Evolutionary conservation across 768 basidiomycete species (phyloP).

Genomic region (Bullera alba): DNA sequence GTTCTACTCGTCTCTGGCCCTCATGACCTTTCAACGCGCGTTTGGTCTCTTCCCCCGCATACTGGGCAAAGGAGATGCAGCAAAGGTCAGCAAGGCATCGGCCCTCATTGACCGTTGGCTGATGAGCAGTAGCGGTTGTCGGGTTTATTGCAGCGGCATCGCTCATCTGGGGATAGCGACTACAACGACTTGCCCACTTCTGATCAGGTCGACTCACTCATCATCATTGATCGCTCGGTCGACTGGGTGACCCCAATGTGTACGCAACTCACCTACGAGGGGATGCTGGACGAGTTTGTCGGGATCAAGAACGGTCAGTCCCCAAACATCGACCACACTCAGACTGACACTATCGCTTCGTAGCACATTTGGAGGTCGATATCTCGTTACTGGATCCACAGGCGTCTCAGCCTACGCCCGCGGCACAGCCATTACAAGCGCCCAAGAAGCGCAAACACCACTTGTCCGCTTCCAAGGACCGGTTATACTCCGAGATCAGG

Average conservation of each 20-base stretch:
- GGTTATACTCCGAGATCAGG: slow-evolving; percentile 70
- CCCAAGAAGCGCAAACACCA: slow-evolving; percentile 83
- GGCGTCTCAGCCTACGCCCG: slow-evolving; percentile 13
- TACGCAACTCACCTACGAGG: slow-evolving; percentile 94
- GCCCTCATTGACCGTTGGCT: neutral
- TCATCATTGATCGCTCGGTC: slow-evolving; percentile 79
- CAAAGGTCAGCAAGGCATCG: slow-evolving; percentile 35
- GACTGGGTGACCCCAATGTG: slow-evolving; percentile 94
- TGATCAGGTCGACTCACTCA: slow-evolving; percentile 64
- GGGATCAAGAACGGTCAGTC: slow-evolving; percentile 84
- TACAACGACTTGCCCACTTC: slow-evolving; percentile 38
- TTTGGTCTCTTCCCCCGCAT: slow-evolving; percentile 89
- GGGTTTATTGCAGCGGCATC: slow-evolving; percentile 58
- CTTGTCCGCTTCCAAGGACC: slow-evolving; percentile 68
- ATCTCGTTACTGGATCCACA: slow-evolving; percentile 39
- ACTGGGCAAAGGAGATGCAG: slow-evolving; percentile 80
- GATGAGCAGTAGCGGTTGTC: slow-evolving; percentile 59
- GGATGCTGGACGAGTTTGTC: slow-evolving; percentile 84
- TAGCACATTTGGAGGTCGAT: slow-evolving; percentile 50
- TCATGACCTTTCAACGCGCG: slow-evolving; percentile 71
- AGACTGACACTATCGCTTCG: slow-evolving; percentile 5
- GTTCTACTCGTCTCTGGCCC: slow-evolving; percentile 79
- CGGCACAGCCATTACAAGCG: slow-evolving; percentile 20
- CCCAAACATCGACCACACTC: neutral
- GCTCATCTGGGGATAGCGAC: slow-evolving; percentile 21